Percentiles rank a stretch among this genome's conserved stretches.
Conservation (phyloP, 2,329 filamentous ascomycete genomes). For the Neonectria ditissima region DNA sequence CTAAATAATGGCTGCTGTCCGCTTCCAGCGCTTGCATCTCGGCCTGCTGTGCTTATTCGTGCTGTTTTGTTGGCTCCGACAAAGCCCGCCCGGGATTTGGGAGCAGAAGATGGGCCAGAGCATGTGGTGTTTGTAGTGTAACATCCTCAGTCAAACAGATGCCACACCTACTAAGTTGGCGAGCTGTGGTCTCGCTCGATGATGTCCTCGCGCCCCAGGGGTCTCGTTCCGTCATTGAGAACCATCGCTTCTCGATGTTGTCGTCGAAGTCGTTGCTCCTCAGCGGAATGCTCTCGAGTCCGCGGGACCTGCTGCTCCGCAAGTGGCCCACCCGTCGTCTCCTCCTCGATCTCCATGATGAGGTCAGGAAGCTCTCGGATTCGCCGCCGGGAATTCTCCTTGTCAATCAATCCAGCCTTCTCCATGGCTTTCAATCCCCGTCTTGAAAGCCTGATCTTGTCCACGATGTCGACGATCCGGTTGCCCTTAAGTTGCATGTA, state of each 20-base stretch:
- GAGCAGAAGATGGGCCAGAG: background rate
- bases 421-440: conserved; percentile 64
- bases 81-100: too few species aligned
- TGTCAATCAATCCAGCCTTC: conserved; percentile 61
- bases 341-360: conserved; percentile 50
- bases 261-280: conserved; percentile 79
- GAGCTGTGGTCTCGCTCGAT: conserved; percentile 72
- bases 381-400: conserved; percentile 45
- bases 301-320: conserved; percentile 47
- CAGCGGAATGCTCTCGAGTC: conserved; percentile 65
- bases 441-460: conserved; percentile 60
- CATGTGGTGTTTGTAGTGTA: background rate
- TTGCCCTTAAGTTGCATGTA: conserved; percentile 65
- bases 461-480: conserved; percentile 64
- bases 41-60: background rate
- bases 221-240: conserved; percentile 84
- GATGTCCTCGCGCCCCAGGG: conserved; percentile 80
- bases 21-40: background rate
- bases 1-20: background rate
- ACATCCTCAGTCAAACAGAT: background rate
- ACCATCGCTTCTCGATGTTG: conserved; percentile 91
- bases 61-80: background rate
- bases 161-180: conserved; percentile 41
- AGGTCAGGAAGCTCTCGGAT: conserved; percentile 49
- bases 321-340: conserved; percentile 38